Conservation (phyloP, 306 rosid genomes). For the Acacia confusa region DNA sequence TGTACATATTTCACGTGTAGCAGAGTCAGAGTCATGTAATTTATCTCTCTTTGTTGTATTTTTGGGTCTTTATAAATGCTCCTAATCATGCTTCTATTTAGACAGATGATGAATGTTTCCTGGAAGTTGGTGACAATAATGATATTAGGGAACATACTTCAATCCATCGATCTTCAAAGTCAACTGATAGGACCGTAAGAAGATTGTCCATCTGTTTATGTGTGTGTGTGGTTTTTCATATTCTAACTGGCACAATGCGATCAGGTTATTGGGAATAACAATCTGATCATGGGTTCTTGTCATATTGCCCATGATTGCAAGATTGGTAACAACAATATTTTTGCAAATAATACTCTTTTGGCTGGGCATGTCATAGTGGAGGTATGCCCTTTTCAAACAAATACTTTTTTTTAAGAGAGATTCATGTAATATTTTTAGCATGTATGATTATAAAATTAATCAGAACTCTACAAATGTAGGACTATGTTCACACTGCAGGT, state of each 20-base stretch:
- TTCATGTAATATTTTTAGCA: slow-evolving; percentile 12
- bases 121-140: slow-evolving; percentile 84
- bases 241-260: slow-evolving; percentile 28
- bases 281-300: slow-evolving; percentile 96
- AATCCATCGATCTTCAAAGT: slow-evolving; percentile 84
- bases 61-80: slow-evolving; percentile 23
- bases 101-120: slow-evolving; percentile 84
- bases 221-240: neutral
- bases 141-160: slow-evolving; percentile 83
- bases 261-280: slow-evolving; percentile 82
- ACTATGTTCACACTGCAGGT: slow-evolving; percentile 86
- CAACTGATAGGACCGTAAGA: slow-evolving; percentile 78
- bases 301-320: slow-evolving; percentile 98
- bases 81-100: slow-evolving; percentile 40
- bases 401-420: neutral
- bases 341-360: slow-evolving; percentile 85
- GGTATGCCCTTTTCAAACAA: slow-evolving; percentile 46
- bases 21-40: slow-evolving; percentile 17
- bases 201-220: slow-evolving; percentile 1
- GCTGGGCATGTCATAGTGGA: slow-evolving; percentile 93
- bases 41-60: neutral
- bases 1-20: slow-evolving; percentile 2
- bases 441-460: slow-evolving; percentile 25
- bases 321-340: slow-evolving; percentile 71
- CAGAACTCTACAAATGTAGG: slow-evolving; percentile 53